Evolutionary conservation across 2,329 filamentous ascomycete species (phyloP).

Genomic region (Apiospora aurea): DNA sequence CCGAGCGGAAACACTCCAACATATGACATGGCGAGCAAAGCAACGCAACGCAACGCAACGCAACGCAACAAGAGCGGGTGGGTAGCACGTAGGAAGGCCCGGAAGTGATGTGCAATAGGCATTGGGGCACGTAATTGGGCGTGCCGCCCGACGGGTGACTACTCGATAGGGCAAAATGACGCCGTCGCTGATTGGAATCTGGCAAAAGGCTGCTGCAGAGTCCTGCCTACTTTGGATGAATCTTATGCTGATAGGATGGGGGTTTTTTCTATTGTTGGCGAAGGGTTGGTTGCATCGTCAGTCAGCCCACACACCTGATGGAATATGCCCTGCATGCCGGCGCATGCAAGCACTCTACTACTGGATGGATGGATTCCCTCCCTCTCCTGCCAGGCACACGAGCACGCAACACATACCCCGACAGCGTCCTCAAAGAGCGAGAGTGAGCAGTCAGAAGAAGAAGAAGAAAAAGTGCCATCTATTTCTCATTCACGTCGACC

Average conservation of each 20-base stretch:
- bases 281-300: conserved; percentile 17
- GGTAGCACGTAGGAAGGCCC: background rate
- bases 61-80: background rate
- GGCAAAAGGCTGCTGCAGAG: background rate
- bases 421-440: background rate
- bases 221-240: conserved; percentile 17
- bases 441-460: background rate
- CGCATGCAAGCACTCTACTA: conserved; percentile 17
- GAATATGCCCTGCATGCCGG: background rate
- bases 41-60: background rate
- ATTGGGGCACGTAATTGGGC: background rate
- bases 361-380: background rate
- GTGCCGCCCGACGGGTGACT: conserved; percentile 15
- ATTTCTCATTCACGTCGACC: background rate
- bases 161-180: conserved; percentile 18
- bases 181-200: conserved; percentile 14
- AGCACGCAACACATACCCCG: background rate
- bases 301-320: conserved; percentile 12
- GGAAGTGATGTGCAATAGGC: conserved; percentile 8
- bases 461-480: background rate
- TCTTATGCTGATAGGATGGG: conserved; percentile 10
- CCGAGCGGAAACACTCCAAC: background rate
- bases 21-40: conserved; percentile 14
- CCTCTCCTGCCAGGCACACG: background rate
- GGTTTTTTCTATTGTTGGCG: conserved; percentile 18